Base-by-base conservation (phyloP, 345 rosid species). In the Leavenworthia alabamica region DNA sequence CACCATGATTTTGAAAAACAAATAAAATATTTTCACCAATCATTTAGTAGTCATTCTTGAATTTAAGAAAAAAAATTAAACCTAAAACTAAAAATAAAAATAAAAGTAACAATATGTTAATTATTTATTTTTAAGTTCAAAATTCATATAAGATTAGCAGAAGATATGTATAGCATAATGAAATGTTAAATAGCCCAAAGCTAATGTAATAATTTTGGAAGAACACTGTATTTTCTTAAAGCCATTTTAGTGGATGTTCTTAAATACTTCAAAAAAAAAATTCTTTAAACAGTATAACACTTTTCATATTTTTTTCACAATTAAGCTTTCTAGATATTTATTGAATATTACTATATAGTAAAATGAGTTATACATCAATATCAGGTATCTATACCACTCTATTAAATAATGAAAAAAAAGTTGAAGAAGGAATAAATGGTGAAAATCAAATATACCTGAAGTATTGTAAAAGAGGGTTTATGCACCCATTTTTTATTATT, bases 371-470 rank as follows among this genome's bases (percentile, higher is more conserved):
- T 6, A 39, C 64, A 71, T 71, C 68, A 54, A 40, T 39, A 48
- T 71, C 69, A 63, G 40, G 75, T 56, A 71, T 71, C 8, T 56
- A 36, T 71, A 19, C 75, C 70, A 48, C 56, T 54, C 47, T 41
- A 54, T 27, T 56, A 70, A 71, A 71, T 8, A 63, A 71, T 35
- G 49, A 10, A 24, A 6, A 20, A 37, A 33, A 70, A 29, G 62
- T 55, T 36, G 56, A 64, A 39, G 61, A 36, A 47, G 64, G 78
- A 82, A 86, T 75, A 80, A 60, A 17, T 67, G 79, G 82, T 64
- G 57, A 68, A 68, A 66, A 60, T 67, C 47, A 62, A 67, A 57
- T 72, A 54, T n/a, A 56, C 47, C 50, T 56, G 82, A 82, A 75
- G 83, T 83, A 83, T 79, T 80, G 68, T 50, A 64, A 41, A 60